Base-by-base conservation (phyloP, 371 early-diverging fungal genomes). In the Paraphysoderma sedebokerense region DNA sequence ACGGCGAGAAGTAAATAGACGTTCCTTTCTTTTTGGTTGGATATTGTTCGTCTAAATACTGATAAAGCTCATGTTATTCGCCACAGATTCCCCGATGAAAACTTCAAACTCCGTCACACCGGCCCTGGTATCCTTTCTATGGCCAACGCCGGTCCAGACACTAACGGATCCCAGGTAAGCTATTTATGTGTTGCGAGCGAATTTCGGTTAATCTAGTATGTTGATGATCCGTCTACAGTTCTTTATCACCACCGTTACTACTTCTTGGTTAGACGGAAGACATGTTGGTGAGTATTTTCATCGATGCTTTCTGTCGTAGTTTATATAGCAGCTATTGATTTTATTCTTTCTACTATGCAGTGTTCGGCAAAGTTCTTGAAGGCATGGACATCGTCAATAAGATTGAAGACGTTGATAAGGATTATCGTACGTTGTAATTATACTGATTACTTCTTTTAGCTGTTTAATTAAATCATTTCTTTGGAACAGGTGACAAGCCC, bases 91-190 rank as follows among this genome's bases (percentile, higher is more conserved):
- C 63, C 58, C 0, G 98, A 99, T 66, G 99, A 99, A 70, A 95
- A 92, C 81, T 88, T 91, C 58, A 80, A 81, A 60, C 64, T 84
- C 31, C 66, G 63, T 33, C 97, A 97, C 62, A 73, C 74, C 54
- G 81, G 71, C 11, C 67, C 73, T 27, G 90, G 90, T 32, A 67
- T 85, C 32, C 68, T 95, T 34, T 81, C 82, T 26, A 96, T 96
- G 97, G 97, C 97, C 47, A 96, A 96, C 58, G 69, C 86, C 48
- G 97, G 93, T 38, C 62, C 69, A 51, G 65, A 95, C 60, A 92
- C 98, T 39, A 98, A 99, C 60, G 98, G 98, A 22, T 88, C 91
- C 46, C 99, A 99, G 74, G 96, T 98, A 72, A 76, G 74, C 54
- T 74, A 60, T 36, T 59, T 60, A 19, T 49, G 54, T 27, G 37